Conservation (phyloP, 2,329 filamentous ascomycete genomes). For the Talaromyces rugulosus region DNA sequence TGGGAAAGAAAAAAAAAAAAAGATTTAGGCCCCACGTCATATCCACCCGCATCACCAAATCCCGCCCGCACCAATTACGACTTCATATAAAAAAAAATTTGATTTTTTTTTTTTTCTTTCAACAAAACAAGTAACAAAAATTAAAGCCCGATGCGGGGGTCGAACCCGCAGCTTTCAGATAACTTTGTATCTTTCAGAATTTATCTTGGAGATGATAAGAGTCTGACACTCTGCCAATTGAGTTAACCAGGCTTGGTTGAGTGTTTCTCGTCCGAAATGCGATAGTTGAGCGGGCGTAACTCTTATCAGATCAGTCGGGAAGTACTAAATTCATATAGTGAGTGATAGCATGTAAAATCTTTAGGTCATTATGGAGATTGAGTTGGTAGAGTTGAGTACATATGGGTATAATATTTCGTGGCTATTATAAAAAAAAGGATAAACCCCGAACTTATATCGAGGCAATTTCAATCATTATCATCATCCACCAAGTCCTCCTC, state of each 20-base stretch:
- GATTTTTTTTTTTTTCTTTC: no score
- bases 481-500: slow-evolving; percentile 4
- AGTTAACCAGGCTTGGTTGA: neutral
- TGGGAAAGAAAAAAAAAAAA: no score
- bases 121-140: neutral
- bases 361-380: no score
- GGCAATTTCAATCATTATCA: slow-evolving; percentile 3
- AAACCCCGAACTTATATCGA: neutral
- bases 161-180: neutral
- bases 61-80: no score
- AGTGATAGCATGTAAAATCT: no score
- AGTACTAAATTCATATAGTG: neutral
- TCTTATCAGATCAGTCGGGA: neutral
- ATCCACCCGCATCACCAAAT: no score
- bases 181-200: neutral
- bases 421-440: neutral
- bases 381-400: neutral
- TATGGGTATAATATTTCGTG: neutral
- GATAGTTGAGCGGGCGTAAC: neutral
- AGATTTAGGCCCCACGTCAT: no score
- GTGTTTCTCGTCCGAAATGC: neutral
- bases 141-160: neutral
- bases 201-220: neutral
- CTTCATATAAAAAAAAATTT: no score
- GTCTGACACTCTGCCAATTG: neutral